Evolutionary conservation across 768 basidiomycete genomes (phyloP), one percentile per base, ranked within the genome.

Genomic region (Mycena indigotica): DNA sequence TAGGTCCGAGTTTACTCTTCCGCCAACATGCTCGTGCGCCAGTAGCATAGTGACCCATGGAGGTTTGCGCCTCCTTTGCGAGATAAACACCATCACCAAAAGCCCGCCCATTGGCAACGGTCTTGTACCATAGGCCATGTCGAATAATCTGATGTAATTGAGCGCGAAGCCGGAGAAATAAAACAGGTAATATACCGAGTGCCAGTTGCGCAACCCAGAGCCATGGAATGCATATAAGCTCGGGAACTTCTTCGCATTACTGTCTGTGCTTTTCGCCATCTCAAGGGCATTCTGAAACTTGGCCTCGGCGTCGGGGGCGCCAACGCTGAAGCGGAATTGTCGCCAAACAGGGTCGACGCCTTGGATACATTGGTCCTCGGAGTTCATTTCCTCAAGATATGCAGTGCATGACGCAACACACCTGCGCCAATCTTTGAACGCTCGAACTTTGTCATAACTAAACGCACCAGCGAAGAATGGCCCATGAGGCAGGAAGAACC

Each of bases 321-420:
- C 89, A 12, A 88, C 87, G 53, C 83, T 84, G 68, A 91, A 83
- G 23, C 84, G 76, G 67, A 88, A 90, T 60, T 91, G 89, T 25
- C 79, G 72, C 80, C 82, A 88, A 0, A 56, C 65, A 0, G 73
- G 50, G 55, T 78, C 85, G 19, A 88, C 69, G 50, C 81, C 81
- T 56, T 77, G 73, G 46, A 89, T 76, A 16, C 74, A 69, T 59
- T 88, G 84, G 45, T 84, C 83, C 5, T 73, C 72, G 3, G 77
- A 73, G 12, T 77, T 76, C 38, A 88, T 80, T 56, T 85, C 84
- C 70, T 89, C 85, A 12, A 89, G 75, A 65, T 88, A 80, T 0
- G 87, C 84, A 1, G 88, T 89, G 65, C 86, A 88, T 15, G 87
- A 88, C 0, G 85, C 87, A 25, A 90, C 80, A 72, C 82, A 84